These are phyloP conservation scores for Funneliformis mosseae DNA, from an alignment of 192 early-diverging fungal genomes.

Conservation along the genomic window DNA sequence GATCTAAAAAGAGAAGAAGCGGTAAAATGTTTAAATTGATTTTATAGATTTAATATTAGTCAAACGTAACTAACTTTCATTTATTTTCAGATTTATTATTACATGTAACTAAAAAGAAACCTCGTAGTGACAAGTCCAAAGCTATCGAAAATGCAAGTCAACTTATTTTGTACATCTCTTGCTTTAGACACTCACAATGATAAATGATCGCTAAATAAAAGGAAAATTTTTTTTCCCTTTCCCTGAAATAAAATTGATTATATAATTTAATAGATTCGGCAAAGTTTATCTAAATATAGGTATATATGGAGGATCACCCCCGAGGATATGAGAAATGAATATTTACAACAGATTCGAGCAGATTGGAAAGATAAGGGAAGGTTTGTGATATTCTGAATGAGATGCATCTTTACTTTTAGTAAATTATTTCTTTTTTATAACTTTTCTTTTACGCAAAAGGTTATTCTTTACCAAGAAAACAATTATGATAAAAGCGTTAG, in stretches of 20 bases:
- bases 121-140: neutral
- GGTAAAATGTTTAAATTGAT: too few relatives aligned
- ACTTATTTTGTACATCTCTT: neutral
- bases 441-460: neutral
- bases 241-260: neutral
- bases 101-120: neutral
- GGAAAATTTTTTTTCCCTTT: neutral
- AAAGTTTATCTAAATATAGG: neutral
- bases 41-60: too few relatives aligned
- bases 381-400: neutral
- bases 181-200: neutral
- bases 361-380: neutral
- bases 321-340: neutral
- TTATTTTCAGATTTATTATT: neutral
- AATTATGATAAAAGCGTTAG: neutral
- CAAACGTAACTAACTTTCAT: neutral
- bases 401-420: neutral
- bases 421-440: neutral
- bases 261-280: neutral
- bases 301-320: neutral
- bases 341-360: slow-evolving; percentile 4
- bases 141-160: neutral
- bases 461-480: neutral
- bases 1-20: too few relatives aligned
- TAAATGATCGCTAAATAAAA: neutral